Base-by-base conservation (phyloP, 2,329 filamentous ascomycete species). In the Fusarium lyarnte region DNA sequence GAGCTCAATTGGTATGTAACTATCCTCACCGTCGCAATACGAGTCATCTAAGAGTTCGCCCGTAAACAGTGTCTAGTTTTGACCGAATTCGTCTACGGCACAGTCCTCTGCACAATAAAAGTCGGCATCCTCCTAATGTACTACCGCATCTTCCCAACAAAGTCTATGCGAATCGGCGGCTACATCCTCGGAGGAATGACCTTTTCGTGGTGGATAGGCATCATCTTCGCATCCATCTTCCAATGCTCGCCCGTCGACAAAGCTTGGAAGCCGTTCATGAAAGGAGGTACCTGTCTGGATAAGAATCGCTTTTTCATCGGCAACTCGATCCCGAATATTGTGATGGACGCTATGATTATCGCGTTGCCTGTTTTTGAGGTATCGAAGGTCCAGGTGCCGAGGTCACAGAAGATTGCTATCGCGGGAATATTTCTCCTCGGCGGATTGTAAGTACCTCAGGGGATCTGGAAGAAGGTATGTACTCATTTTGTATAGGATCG, bases 181-280 rank as follows among this genome's bases (percentile, higher is more conserved):
- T 66, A 46, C 11, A 10, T 45, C 8, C 61, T 66, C 7, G 46
- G 52, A 1, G 64, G 61, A 6, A 31, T 66, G 9, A 47, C 64
- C 0, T 59, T 66, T 6, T 31, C 61, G 0, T 66, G 46, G 64
- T 66, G 64, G 61, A 8, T 66, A 2, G 61, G 38, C 4, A 25
- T 66, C 12, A 19, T 66, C 6, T 66, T 59, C 11, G 31, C 47
- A 2, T 52, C 61, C 7, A 59, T 66, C 8, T 66, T 66, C 27
- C 63, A 66, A 43, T 66, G 60, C 33, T 35, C 39, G 1, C 63
- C 63, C 0, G 29, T 66, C 2, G 51, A 52, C 8, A 66, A 65
- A 19, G 39, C 63, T 12, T 66, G 60, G 63, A 57, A 58, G 17
- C 63, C 63, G 0, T 66, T 66, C 3, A 66, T 66, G 63, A 35